Base-by-base conservation (phyloP, 1,284 basidiomycete genomes). In the Puccinia polysora region DNA sequence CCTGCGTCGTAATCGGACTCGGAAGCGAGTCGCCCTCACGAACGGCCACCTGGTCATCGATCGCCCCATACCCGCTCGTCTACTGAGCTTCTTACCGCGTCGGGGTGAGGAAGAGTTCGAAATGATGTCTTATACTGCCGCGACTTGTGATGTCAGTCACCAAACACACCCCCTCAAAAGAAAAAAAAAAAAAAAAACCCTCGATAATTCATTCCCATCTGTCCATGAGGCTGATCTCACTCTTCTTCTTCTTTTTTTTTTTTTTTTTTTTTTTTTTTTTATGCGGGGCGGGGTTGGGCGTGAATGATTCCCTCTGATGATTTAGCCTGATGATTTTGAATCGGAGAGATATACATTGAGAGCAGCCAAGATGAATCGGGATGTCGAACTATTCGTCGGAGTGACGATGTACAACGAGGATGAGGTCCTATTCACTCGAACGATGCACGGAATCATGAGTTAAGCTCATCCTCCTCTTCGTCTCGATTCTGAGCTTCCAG, bases 391-490 rank as follows among this genome's bases (percentile, higher is more conserved):
- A 58, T 91, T 96, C 81, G 89, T 96, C 80, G 89, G 90, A 74
- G 89, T 97, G 78, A 97, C 95, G 23, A 93, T 97, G 91, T 96
- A 89, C 80, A 92, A 91, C 78, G 96, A 97, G 82, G 88, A 97
- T 79, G 95, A 97, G 76, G 82, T 91, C 28, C 82, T 97, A 12
- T 95, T 98, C 80, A 92, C 91, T 79, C 84, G 95, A 56, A 98
- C 96, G 1, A 81, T 98, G 76, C 91, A 97, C 80, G 95, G 94
- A 3, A 91, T 98, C 14, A 97, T 97, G 93, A 84, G 78, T 75
- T 77, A 78, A 77, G 64, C 28, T 63, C 45, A 18, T 40, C 15
- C 59, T 47, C 56, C 34, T 18, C 20, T 20, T 14, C 47, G 15
- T 5, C 2, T n/a, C n/a, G n/a, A n/a, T n/a, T n/a, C n/a, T n/a